These are phyloP conservation scores for Suhomyces bribrorum DNA, from an alignment of 1,139 yeast species.

Conservation along the genomic window DNA sequence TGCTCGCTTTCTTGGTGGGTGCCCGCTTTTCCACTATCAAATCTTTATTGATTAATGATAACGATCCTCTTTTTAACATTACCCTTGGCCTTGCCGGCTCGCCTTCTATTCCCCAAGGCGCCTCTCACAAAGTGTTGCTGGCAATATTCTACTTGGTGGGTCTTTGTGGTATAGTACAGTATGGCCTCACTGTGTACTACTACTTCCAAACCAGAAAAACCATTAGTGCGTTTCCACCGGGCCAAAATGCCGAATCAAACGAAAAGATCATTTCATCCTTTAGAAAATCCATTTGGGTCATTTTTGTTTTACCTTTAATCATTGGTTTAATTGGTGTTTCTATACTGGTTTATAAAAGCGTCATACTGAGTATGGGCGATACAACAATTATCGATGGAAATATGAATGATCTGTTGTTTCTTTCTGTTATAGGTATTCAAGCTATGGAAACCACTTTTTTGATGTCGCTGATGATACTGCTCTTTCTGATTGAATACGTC, in stretches of 20 bases:
- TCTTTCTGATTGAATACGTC: conserved; percentile 19
- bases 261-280: conserved; percentile 28
- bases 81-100: conserved; percentile 1
- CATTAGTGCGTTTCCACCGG: conserved; percentile 35
- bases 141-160: background rate
- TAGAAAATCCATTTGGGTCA: conserved; percentile 29
- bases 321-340: conserved; percentile 13
- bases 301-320: conserved; percentile 32
- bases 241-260: conserved; percentile 22
- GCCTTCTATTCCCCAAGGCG: no score
- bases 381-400: background rate
- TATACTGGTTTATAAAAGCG: conserved; percentile 2
- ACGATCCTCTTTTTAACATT: conserved; percentile 1
- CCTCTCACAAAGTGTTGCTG: background rate
- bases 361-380: background rate
- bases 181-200: conserved; percentile 20
- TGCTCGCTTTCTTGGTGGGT: background rate
- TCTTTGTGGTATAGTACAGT: conserved; percentile 15
- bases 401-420: conserved; percentile 1
- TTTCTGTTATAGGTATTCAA: conserved; percentile 3
- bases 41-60: background rate
- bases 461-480: background rate
- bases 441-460: conserved; percentile 4
- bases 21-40: background rate
- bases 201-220: conserved; percentile 33